These are phyloP conservation scores for Pseudogymnoascus sp. DNA, from an alignment of 2,329 filamentous ascomycete species.

Conservation along the genomic window DNA sequence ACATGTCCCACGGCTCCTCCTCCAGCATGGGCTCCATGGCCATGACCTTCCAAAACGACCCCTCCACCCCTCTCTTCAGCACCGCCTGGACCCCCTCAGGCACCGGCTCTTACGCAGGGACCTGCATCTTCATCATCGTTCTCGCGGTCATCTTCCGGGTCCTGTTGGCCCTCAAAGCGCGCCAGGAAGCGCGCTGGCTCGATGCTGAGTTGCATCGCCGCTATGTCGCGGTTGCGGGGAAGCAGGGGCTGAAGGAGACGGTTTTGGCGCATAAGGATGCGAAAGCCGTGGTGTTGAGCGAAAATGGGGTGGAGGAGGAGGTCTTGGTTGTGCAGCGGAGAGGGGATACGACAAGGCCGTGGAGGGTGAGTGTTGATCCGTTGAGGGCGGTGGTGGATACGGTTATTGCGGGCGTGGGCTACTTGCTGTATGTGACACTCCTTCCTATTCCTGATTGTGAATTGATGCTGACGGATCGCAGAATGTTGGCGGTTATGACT, in stretches of 20 bases:
- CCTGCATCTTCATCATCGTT: conserved; percentile 82
- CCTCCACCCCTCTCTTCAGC: conserved; percentile 59
- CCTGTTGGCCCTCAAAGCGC: conserved; percentile 65
- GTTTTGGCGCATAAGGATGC: conserved; percentile 36
- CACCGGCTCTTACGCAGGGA: conserved; percentile 70
- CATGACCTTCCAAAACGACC: conserved; percentile 59
- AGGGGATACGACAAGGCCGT: conserved; percentile 52
- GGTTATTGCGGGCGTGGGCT: conserved; percentile 67
- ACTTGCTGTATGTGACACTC: conserved; percentile 65
- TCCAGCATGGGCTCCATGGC: conserved; percentile 32
- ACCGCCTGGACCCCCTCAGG: conserved; percentile 64
- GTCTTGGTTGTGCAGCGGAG: conserved; percentile 64
- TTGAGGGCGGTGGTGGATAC: conserved; percentile 64
- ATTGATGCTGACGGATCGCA: conserved; percentile 31
- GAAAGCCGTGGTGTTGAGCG: conserved; percentile 60
- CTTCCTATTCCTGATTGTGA: not conserved
- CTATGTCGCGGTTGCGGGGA: conserved; percentile 66
- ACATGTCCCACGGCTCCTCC: not conserved
- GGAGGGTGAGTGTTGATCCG: conserved; percentile 74
- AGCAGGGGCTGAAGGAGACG: conserved; percentile 43
- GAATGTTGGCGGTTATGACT: conserved; percentile 90
- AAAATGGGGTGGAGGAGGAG: conserved; percentile 73
- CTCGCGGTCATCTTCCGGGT: conserved; percentile 64
- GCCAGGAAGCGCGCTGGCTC: conserved; percentile 56
- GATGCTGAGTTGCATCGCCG: conserved; percentile 65